phyloP scores from a whole-genome alignment of 2,329 filamentous ascomycete species.

The Chalaropsis thielavioides region DNA sequence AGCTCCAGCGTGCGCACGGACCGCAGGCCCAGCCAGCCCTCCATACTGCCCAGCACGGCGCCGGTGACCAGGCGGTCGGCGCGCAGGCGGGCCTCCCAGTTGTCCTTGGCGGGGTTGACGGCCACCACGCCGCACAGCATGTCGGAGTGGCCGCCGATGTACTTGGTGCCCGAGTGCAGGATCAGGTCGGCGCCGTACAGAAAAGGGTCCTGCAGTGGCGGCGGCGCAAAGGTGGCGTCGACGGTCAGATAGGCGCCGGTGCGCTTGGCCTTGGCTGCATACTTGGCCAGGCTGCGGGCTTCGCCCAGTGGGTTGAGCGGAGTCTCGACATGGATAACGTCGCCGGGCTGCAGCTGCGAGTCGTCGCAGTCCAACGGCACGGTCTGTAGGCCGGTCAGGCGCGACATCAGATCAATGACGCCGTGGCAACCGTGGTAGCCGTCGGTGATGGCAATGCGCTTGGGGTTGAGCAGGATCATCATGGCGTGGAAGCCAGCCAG shows the following conservation, averaged over 20 bases:
- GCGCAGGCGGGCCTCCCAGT: conserved; percentile 46
- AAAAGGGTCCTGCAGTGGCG: conserved; percentile 78
- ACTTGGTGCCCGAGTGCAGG: conserved; percentile 92
- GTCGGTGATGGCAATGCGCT: conserved; percentile 63
- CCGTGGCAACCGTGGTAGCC: conserved; percentile 94
- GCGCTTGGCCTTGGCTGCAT: conserved; percentile 56
- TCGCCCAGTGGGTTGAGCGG: conserved; percentile 83
- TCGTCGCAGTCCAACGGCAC: conserved; percentile 56
- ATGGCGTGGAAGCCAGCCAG: conserved; percentile 80
- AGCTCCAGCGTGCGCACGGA: conserved; percentile 77
- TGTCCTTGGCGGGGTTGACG: conserved; percentile 35
- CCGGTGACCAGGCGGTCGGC: conserved; percentile 65
- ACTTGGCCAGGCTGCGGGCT: conserved; percentile 57
- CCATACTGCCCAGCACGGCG: conserved; percentile 72
- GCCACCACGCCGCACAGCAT: conserved; percentile 76
- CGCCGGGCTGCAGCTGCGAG: conserved; percentile 55
- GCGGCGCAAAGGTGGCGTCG: conserved; percentile 86
- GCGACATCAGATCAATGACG: conserved; percentile 57
- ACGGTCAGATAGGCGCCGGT: conserved; percentile 65
- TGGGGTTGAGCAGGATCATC: conserved; percentile 70
- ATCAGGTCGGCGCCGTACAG: conserved; percentile 65
- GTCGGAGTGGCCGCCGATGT: conserved; percentile 89
- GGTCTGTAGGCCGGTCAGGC: conserved; percentile 60
- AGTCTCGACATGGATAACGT: conserved; percentile 84
- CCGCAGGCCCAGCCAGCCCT: conserved; percentile 82